Base-by-base conservation (phyloP, 2,329 filamentous ascomycete species). In the Neophaeococcomyces mojaviensis region DNA sequence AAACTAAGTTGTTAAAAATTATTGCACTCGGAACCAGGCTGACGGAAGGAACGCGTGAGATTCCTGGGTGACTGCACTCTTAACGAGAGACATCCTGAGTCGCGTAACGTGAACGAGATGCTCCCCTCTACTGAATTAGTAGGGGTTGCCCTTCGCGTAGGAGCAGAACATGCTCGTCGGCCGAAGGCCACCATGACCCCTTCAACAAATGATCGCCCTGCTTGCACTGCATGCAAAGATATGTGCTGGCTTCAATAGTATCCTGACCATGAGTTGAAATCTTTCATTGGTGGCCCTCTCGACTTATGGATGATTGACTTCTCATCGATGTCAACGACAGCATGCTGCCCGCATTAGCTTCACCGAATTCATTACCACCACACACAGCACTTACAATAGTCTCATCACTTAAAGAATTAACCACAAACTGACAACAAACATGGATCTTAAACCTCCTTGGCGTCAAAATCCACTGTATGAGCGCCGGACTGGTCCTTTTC, bases 241-340 rank as follows among this genome's bases (percentile, higher is more conserved):
- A 26, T 10, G 15, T 30, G 18, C n/a, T 24, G 19, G 3, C 10
- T 16, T 45, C 36, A 52, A 20, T 50, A 52, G 33, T 48, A 52
- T 26, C 48, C 50, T 35, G 50, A 46, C 50, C 50, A 52, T n/a
- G 47, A 33, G 40, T 52, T 45, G 24, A 41, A 35, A 41, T 48
- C 42, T 18, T 40, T 39, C 40, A 50, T 50, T 12, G 35, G 31
- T 10, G 50, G 37, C 4, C 47, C 50, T 7, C 24, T 39, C 2
- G 43, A 31, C 37, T 48, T 49, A 26, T 43, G 39, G 10, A 52
- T 15, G 8, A 52, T 38, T 5, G 24, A 31, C 26, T 36, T 35
- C 15, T 34, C 15, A 34, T 50, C 41, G 20, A 52, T 16, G 19
- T 50, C 44, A 18, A 52, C 40, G n/a, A 48, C 35, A 28, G 50